Evolutionary conservation across 495 filamentous ascomycete species (phyloP), one percentile per base, ranked within the genome.

Genomic region (Rusavskia elegans): DNA sequence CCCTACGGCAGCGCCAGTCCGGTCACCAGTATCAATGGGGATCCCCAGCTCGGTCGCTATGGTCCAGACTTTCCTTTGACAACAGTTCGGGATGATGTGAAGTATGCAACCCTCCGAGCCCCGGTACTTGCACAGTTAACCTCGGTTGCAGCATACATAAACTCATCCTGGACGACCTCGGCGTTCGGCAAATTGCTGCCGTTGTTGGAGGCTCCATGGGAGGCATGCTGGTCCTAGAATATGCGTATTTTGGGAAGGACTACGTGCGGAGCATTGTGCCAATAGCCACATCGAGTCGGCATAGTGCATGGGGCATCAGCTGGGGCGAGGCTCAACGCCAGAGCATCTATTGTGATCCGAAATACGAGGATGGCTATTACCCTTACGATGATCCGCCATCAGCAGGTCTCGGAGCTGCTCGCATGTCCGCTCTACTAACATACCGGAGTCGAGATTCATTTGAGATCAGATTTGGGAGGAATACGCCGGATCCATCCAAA

Each of bases 261-360:
- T 96, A 96, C 60, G 89, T 98, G 29, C 83, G 84, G 35, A 77
- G 80, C 40, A 86, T 98, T 63, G 84, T 97, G 27, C 87, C 92
- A 3, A 93, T 98, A 58, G 92, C 92, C 25, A 97, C 92, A 19
- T 96, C 90, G 5, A 86, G 87, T 48, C 79, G 87, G 11, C 92
- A 97, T 62, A 95, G 89, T 55, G 92, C 92, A n/a, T 98, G 92
- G 92, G 87, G 92, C 39, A 98, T 98, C 59, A 95, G 88, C 66
- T 97, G 92, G 92, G 89, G 92, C 40, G 92, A 98, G 66, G 90
- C 92, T 21, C 92, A 98, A 68, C 72, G 92, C 49, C 92, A 98
- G 67, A 93, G 87, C 72, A 98, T 98, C 63, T 98, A 96, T 67
- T 87, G 86, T 55, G 92, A 98, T 61, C 92, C 92, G 20, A 96